phyloP scores from a whole-genome alignment of 1,284 basidiomycete genomes.

The Melampsora americana region DNA sequence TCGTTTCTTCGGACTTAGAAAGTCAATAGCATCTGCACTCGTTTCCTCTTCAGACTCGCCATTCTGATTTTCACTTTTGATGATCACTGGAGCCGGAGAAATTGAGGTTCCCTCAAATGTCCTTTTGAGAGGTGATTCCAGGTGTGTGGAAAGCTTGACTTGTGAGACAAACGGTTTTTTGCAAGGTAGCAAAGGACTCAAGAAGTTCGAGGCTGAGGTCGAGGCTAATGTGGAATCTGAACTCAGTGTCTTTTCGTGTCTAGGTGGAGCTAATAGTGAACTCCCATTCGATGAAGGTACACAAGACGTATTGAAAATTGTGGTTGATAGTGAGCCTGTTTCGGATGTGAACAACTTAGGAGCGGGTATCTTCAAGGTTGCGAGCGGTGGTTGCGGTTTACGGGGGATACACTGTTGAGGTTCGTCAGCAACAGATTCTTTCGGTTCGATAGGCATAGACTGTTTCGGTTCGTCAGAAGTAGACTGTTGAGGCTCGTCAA shows the following conservation, averaged over 20 bases:
- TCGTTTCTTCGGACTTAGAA: slow-evolving; percentile 37
- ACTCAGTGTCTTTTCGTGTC: background rate
- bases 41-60: slow-evolving; percentile 9
- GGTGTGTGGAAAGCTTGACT: background rate
- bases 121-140: slow-evolving; percentile 2
- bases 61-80: background rate
- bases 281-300: too few species aligned
- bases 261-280: too few species aligned
- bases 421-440: background rate
- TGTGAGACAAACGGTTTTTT: background rate
- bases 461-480: background rate
- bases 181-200: background rate
- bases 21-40: slow-evolving; percentile 33
- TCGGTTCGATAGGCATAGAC: background rate
- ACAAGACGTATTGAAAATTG: too few species aligned
- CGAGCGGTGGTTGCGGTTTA: too few species aligned
- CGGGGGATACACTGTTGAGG: too few species aligned
- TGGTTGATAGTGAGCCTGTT: too few species aligned
- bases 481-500: background rate
- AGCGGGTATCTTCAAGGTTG: too few species aligned
- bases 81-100: slow-evolving; percentile 13
- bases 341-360: too few species aligned
- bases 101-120: slow-evolving; percentile 17
- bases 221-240: background rate
- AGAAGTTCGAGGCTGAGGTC: background rate